A percentile compares a stretch with the other conserved stretches of the same genome.
These are phyloP conservation scores for Mycena polygramma DNA, from an alignment of 768 basidiomycete species.

Conservation along the genomic window DNA sequence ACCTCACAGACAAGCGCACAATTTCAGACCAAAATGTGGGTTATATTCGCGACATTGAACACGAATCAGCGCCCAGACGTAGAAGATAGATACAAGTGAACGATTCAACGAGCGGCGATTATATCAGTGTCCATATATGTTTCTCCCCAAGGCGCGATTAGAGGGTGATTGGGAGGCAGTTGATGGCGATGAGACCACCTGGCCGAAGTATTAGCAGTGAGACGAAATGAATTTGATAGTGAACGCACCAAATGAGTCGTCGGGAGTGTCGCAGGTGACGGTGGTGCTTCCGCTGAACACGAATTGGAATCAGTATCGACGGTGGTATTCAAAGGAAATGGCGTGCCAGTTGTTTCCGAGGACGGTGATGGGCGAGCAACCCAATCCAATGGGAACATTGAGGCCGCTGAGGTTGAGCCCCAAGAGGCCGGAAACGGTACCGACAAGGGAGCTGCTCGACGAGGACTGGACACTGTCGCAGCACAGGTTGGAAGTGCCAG, in stretches of 20 bases:
- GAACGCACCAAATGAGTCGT: constrained; percentile 7
- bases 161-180: constrained; percentile 11
- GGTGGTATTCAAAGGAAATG: not conserved
- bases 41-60: constrained; percentile 5
- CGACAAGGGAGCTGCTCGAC: not conserved
- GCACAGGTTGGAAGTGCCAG: too few species aligned
- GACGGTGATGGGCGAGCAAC: too few species aligned
- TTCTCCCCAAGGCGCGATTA: not conserved
- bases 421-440: constrained; percentile 6
- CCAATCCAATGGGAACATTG: not conserved
- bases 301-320: not conserved
- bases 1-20: too few species aligned
- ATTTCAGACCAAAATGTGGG: too few species aligned
- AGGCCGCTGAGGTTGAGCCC: constrained; percentile 18
- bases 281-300: too few species aligned
- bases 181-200: constrained; percentile 18
- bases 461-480: too few species aligned
- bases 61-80: not conserved
- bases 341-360: not conserved
- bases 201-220: not conserved
- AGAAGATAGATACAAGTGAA: not conserved
- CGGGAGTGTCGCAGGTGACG: constrained; percentile 7
- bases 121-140: not conserved
- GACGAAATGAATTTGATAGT: not conserved
- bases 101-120: not conserved